phyloP scores from a whole-genome alignment of 2,329 filamentous ascomycete species.

The Magnaporthiopsis incrustans region DNA sequence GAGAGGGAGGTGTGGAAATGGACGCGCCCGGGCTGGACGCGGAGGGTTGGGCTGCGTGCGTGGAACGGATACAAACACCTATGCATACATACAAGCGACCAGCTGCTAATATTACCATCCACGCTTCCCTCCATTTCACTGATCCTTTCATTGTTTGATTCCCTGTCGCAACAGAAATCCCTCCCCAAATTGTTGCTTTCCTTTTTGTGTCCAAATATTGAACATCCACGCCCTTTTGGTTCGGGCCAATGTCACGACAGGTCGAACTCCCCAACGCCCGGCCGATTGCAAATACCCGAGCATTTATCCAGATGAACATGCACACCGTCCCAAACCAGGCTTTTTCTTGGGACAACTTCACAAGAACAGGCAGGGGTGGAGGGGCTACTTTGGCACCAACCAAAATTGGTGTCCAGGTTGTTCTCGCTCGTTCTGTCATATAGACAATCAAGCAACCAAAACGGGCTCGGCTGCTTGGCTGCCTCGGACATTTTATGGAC shows the following conservation, averaged over 20 bases:
- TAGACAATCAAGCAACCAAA: too few species aligned
- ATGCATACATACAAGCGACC: too few species aligned
- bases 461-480: too few species aligned
- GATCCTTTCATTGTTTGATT: neutral
- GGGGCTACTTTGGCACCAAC: too few species aligned
- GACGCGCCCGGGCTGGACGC: neutral
- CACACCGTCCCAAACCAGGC: neutral
- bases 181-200: too few species aligned
- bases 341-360: neutral
- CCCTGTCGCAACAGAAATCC: too few species aligned
- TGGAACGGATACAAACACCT: too few species aligned
- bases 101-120: too few species aligned
- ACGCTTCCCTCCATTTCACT: too few species aligned
- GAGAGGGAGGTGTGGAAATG: neutral
- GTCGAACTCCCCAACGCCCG: neutral
- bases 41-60: neutral
- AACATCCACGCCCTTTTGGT: neutral
- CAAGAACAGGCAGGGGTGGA: neutral
- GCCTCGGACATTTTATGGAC: neutral
- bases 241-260: neutral
- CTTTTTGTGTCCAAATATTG: too few species aligned
- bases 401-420: too few species aligned
- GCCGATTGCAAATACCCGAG: neutral
- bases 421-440: too few species aligned
- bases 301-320: neutral